Conservation (phyloP, 768 basidiomycete species). For the Chiua virens region DNA sequence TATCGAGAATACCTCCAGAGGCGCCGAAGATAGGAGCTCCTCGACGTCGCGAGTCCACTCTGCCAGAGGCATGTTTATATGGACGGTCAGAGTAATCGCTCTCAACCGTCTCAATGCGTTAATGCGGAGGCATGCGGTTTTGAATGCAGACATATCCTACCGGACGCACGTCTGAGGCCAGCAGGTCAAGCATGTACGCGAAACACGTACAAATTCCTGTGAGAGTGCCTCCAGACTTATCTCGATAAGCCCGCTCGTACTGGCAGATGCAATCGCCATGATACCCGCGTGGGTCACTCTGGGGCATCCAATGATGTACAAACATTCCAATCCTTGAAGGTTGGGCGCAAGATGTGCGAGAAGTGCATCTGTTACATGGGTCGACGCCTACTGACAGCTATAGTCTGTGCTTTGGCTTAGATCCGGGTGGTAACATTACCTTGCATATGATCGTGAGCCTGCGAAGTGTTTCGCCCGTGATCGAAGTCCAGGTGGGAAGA, state of each 20-base stretch:
- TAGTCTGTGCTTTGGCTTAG: neutral
- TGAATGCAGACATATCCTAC: constrained; percentile 57
- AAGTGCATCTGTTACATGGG: constrained; percentile 56
- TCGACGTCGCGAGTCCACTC: constrained; percentile 47
- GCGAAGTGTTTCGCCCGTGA: constrained; percentile 46
- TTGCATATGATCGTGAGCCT: constrained; percentile 70
- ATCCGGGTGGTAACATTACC: constrained; percentile 36
- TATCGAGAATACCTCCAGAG: constrained; percentile 62
- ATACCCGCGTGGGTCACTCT: constrained; percentile 66
- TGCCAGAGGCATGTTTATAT: constrained; percentile 34
- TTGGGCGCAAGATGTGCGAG: constrained; percentile 50
- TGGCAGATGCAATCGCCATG: constrained; percentile 47
- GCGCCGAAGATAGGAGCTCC: constrained; percentile 45
- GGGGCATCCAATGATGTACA: constrained; percentile 66
- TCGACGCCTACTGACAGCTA: constrained; percentile 45
- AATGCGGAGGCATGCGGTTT: constrained; percentile 34
- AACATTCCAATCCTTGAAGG: constrained; percentile 50
- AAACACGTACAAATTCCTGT: constrained; percentile 51
- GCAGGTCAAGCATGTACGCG: neutral
- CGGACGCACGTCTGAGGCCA: constrained; percentile 1
- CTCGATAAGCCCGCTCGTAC: constrained; percentile 45
- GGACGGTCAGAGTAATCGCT: constrained; percentile 59
- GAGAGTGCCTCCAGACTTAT: constrained; percentile 67
- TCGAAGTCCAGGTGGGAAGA: constrained; percentile 50
- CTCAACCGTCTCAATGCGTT: constrained; percentile 43